phyloP scores from a whole-genome alignment of 2,329 filamentous ascomycete genomes.

The Aspergillus tubingensis region DNA sequence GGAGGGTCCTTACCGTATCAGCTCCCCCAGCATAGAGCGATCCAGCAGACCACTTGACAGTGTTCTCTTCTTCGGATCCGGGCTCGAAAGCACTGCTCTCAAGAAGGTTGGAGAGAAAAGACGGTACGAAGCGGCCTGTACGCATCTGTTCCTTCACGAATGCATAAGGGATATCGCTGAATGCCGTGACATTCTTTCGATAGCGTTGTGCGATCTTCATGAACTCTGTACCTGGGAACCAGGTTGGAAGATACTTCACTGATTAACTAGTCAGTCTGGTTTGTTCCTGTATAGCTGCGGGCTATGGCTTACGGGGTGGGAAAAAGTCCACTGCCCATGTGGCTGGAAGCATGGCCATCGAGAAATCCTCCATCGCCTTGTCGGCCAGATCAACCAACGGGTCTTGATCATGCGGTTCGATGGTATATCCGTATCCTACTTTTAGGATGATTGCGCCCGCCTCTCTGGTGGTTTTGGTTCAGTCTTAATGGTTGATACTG shows the following conservation, averaged over 20 bases:
- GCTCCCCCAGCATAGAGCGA: constrained; percentile 48
- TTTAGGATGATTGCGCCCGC: constrained; percentile 44
- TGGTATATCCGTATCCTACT: constrained; percentile 37
- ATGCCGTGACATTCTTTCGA: constrained; percentile 29
- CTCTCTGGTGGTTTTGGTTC: constrained; percentile 24
- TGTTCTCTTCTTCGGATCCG: constrained; percentile 34
- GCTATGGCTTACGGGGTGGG: constrained; percentile 29
- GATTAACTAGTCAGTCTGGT: constrained; percentile 33
- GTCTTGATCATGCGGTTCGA: constrained; percentile 24
- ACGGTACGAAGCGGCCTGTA: constrained; percentile 31
- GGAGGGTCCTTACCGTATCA: constrained; percentile 36
- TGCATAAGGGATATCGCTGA: constrained; percentile 42
- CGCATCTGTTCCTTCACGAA: constrained; percentile 48
- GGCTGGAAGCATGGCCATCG: constrained; percentile 44
- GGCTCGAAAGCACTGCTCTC: constrained; percentile 27
- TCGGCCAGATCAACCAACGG: constrained; percentile 45
- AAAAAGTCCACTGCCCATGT: constrained; percentile 50
- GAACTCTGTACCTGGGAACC: constrained; percentile 50
- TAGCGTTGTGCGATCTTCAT: constrained; percentile 42
- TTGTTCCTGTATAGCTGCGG: neutral
- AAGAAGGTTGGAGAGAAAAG: constrained; percentile 46
- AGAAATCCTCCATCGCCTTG: constrained; percentile 44
- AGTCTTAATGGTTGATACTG: neutral
- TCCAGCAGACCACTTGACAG: constrained; percentile 36
- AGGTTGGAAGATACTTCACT: constrained; percentile 24